Base-by-base conservation (phyloP, 2,329 filamentous ascomycete genomes). In the Pestalotiopsis sp. region DNA sequence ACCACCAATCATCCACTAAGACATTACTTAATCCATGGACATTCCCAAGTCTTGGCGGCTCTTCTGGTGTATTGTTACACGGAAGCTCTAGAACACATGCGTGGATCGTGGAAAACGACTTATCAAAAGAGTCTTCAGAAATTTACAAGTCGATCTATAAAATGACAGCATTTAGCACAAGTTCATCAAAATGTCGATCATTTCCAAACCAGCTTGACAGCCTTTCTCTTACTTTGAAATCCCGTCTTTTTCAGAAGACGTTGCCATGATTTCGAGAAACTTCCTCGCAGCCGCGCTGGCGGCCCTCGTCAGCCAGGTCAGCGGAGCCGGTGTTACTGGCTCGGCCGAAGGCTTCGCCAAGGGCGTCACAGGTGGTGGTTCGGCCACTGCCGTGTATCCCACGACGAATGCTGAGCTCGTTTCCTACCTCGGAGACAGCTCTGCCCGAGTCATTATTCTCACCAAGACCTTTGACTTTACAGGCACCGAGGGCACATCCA, bases 331-430 rank as follows among this genome's bases (percentile, higher is more conserved):
- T 52, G 80, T 82, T 36, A 75, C 74, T 25, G 80, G 81, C 63
- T 70, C 79, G n/a, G 79, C 82, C 14, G 78, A 83, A 70, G 82
- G 82, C 7, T 83, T 84, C 71, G 81, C 80, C 63, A 78, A 80
- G 69, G 86, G 87, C 63, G 86, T 88, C 36, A 91, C 89, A 20
- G 89, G 89, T 49, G 89, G 89, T 74, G 89, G 88, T 66, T 82
- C 73, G 69, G 88, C 86, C 25, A 78, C 82, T 9, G 77, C 86
- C 36, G 86, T 86, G 20, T 86, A 87, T 72, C 89, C 89, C 13
- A 80, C 77, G 20, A 86, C 82, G 63, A 88, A 78, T 57, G 82
- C 79, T 27, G 82, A 92, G 83, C 85, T 91, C 61, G 85, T 86
- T 76, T 83, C 81, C 52, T 91, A 90, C 80, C 84, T 91, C 4